Conservation (phyloP, 2,329 filamentous ascomycete genomes). For the Aspergillus uvarum region DNA sequence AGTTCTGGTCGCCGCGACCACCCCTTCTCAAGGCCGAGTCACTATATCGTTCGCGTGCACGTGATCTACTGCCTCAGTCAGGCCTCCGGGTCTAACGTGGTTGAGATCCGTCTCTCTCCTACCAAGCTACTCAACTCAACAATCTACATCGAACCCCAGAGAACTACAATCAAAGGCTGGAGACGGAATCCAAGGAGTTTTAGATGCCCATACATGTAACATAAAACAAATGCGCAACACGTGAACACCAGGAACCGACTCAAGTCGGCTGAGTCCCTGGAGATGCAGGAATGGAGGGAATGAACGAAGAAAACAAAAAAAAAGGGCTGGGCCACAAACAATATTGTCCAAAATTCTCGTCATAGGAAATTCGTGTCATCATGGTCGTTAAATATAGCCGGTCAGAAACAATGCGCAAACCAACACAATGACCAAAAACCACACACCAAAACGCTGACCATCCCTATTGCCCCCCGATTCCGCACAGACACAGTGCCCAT, state of each 20-base stretch:
- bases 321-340: conserved; percentile 12
- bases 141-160: not conserved
- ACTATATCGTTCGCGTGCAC: too few relatives aligned
- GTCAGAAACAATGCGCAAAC: conserved; percentile 19
- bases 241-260: not conserved
- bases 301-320: not conserved
- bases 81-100: too few relatives aligned
- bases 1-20: too few relatives aligned
- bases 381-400: conserved; percentile 35
- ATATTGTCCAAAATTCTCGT: conserved; percentile 20
- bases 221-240: conserved; percentile 1
- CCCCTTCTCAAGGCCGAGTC: too few relatives aligned
- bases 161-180: not conserved
- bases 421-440: conserved; percentile 20
- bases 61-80: too few relatives aligned
- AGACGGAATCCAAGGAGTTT: conserved; percentile 4
- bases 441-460: conserved; percentile 21
- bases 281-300: conserved; percentile 16
- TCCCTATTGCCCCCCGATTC: conserved; percentile 12
- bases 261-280: not conserved
- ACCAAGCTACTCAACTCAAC: not conserved
- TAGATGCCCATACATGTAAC: conserved; percentile 14
- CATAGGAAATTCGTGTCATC: conserved; percentile 39
- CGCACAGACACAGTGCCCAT: conserved; percentile 14
- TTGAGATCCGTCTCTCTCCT: not conserved